Evolutionary conservation across 2,329 filamentous ascomycete species (phyloP), one percentile per base, ranked within the genome.

Genomic region (Trichoderma afroharzianum): DNA sequence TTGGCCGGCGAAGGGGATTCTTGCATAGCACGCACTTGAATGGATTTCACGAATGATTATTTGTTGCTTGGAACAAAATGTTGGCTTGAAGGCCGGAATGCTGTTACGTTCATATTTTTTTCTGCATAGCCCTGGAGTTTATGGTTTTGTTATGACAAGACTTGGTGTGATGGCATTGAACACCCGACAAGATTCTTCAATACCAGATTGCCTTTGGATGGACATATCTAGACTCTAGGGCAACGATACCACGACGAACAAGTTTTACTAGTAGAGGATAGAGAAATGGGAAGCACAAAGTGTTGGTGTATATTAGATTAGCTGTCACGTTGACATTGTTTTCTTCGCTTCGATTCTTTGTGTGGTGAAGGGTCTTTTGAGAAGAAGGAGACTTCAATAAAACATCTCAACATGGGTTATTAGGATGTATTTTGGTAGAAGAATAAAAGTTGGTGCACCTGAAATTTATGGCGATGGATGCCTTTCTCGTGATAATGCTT

Each of bases 41-140:
- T 53, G 66, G 67, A 72, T 66, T 61, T 72, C 43, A 72, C 62
- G 71, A 68, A 67, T 73, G 72, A 68, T 74, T 74, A 64, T 73
- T 73, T 72, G 61, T 64, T 73, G 66, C 71, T 72, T 68, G 72
- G 71, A 64, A 58, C 66, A 61, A 62, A 59, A 59, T 61, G 24
- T 72, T 70, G 66, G 30, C 30, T 68, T 70, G 63, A 67, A 67
- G 30, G 9, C 24, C 43, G 30, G 33, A 63, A 67, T 57, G 68
- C 39, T 63, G 64, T 63, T 53, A 59, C 71, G 21, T 70, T 71
- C 66, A 39, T 70, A 69, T n/a, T 63, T 68, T 68, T 72, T 57
- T 55, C 47, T 63, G 75, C 75, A 76, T 76, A 76, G 74, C 75
- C 74, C 72, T 72, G 74, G 74, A 74, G 74, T 75, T 75, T 21